Percentiles rank a stretch among this genome's conserved stretches.
phyloP scores from a whole-genome alignment of 1,284 basidiomycete genomes.

The Rhodotorula sp. region DNA sequence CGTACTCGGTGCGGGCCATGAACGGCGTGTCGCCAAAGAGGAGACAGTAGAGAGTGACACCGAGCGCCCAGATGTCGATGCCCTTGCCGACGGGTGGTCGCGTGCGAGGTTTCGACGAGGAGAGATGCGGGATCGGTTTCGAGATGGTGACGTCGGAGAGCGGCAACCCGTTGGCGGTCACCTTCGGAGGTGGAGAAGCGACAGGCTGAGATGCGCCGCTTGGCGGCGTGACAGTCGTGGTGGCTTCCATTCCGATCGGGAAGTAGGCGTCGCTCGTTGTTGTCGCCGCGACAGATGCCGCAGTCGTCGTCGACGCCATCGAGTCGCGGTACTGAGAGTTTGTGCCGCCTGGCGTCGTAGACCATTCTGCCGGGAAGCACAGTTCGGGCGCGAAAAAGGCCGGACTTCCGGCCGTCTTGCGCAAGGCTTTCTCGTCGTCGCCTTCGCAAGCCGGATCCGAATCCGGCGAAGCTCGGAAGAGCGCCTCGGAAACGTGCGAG shows the following conservation, averaged over 20 bases:
- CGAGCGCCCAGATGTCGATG: conserved; percentile 98
- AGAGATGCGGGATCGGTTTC: conserved; percentile 29
- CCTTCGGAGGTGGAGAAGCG: conserved; percentile 8
- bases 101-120: conserved; percentile 20
- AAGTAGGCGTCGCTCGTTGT: conserved; percentile 30
- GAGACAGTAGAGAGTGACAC: conserved; percentile 94
- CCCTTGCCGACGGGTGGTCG: conserved; percentile 77
- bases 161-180: conserved; percentile 22
- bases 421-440: conserved; percentile 77
- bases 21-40: conserved; percentile 82
- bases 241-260: conserved; percentile 27
- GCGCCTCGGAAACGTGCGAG: conserved; percentile 87
- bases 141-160: conserved; percentile 40
- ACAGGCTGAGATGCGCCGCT: not conserved
- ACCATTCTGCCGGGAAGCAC: conserved; percentile 55
- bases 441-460: conserved; percentile 56
- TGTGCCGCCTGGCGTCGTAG: conserved; percentile 25
- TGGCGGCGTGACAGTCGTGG: not conserved
- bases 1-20: conserved; percentile 66
- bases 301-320: not conserved
- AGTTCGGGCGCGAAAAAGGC: conserved; percentile 98
- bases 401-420: conserved; percentile 92
- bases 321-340: conserved; percentile 1
- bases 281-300: conserved; percentile 13
- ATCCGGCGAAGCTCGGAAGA: conserved; percentile 61